phyloP scores from a whole-genome alignment of 2,329 filamentous ascomycete genomes.

The Colletotrichum endophyticum region DNA sequence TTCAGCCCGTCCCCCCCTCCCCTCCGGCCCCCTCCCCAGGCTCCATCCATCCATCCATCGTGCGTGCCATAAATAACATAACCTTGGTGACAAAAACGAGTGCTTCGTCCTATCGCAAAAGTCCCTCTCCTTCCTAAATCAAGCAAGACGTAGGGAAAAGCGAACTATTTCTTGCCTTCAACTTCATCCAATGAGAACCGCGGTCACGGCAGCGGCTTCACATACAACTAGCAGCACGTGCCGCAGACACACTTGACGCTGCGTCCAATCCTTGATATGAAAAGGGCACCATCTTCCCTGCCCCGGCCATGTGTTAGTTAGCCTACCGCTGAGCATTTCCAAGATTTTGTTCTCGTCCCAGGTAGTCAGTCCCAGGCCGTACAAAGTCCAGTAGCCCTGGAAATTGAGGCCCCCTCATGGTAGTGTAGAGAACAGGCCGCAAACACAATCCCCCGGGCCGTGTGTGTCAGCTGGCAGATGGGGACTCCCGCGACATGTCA shows the following conservation, averaged over 20 bases:
- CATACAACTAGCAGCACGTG: neutral
- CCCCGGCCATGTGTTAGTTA: neutral
- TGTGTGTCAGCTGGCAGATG: slow-evolving; percentile 14
- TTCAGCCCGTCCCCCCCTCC: slow-evolving; percentile 9
- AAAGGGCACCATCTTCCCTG: neutral
- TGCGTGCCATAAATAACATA: neutral
- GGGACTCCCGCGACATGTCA: neutral
- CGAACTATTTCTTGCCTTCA: neutral
- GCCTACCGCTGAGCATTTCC: neutral
- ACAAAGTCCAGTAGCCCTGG: neutral
- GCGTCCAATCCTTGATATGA: neutral
- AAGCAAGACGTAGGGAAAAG: neutral
- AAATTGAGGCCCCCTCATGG: neutral
- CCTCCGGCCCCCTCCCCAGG: neutral
- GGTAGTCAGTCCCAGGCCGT: neutral
- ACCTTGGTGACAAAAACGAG: neutral
- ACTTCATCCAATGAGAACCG: neutral
- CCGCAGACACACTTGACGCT: neutral
- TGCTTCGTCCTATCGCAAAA: neutral
- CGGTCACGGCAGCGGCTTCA: neutral
- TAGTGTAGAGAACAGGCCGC: neutral
- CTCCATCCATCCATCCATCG: neutral
- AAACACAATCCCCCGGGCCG: neutral
- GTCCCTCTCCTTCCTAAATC: neutral
- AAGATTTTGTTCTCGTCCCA: neutral